These are phyloP conservation scores for Oryza glumipatula DNA, from an alignment of 176 grass and related monocot genomes.

Conservation along the genomic window DNA sequence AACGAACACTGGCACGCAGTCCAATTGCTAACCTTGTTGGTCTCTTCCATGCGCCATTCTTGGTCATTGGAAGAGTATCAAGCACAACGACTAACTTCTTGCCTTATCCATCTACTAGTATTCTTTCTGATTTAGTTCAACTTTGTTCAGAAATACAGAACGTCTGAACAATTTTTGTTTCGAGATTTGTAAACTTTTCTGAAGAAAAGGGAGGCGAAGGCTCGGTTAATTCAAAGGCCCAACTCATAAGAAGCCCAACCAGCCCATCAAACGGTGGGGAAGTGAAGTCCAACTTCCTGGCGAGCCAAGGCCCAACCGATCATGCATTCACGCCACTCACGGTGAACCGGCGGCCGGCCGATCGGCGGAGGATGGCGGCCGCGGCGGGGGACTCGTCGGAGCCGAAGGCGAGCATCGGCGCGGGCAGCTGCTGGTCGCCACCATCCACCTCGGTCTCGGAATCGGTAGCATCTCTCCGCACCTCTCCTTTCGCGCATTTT, in stretches of 20 bases:
- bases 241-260: not conserved
- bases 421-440: slow-evolving; percentile 47
- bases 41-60: too few relatives aligned
- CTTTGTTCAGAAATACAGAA: not conserved
- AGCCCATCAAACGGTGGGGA: not conserved
- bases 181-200: not conserved
- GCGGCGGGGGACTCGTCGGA: slow-evolving; percentile 4
- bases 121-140: not conserved
- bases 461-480: slow-evolving; percentile 42
- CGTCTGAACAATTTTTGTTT: not conserved
- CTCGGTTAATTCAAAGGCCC: not conserved
- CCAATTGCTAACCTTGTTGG: not conserved
- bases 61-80: not conserved
- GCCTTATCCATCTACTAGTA: not conserved
- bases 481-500: not conserved
- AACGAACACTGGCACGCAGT: not conserved
- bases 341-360: not conserved
- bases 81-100: not conserved
- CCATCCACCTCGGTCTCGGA: slow-evolving; percentile 56
- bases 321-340: not conserved
- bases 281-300: not conserved
- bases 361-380: not conserved
- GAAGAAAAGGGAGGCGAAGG: not conserved
- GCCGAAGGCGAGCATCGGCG: not conserved
- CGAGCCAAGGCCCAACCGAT: not conserved